These are phyloP conservation scores for Monotropa hypopitys DNA, from an alignment of 179 eudicot species.

Conservation along the genomic window DNA sequence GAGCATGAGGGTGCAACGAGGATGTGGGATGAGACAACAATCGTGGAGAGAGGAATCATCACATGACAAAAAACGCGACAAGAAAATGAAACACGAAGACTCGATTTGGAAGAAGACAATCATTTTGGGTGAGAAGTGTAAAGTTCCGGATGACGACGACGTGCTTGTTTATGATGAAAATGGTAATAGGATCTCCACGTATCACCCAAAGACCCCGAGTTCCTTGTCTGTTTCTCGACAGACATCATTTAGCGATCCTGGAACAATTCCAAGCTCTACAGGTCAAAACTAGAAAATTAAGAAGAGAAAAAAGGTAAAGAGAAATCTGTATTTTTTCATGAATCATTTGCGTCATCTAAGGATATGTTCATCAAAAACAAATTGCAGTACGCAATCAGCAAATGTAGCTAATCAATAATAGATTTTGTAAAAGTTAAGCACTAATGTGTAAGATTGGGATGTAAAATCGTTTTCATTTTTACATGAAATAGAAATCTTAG, in stretches of 20 bases:
- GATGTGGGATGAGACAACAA: slow-evolving; percentile 8
- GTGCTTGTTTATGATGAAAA: slow-evolving; percentile 21
- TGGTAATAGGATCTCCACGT: slow-evolving; percentile 26
- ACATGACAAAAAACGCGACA: slow-evolving; percentile 4
- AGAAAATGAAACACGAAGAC: slow-evolving; percentile 38
- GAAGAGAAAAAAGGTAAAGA: neutral
- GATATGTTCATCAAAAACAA: neutral
- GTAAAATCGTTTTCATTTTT: neutral
- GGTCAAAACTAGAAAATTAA: neutral
- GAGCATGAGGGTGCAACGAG: slow-evolving; percentile 33
- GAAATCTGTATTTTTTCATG: neutral
- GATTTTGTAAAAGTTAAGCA: neutral
- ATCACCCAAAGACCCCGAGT: slow-evolving; percentile 23
- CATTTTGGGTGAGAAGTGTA: slow-evolving; percentile 70
- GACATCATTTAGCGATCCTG: slow-evolving; percentile 13
- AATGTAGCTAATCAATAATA: neutral
- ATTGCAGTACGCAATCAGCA: neutral
- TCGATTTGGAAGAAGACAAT: slow-evolving; percentile 71
- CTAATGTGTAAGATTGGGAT: neutral
- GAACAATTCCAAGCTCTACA: slow-evolving; percentile 7
- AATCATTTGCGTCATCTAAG: neutral
- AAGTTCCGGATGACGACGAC: slow-evolving; percentile 46
- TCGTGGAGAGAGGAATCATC: slow-evolving; percentile 12
- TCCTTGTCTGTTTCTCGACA: slow-evolving; percentile 20
- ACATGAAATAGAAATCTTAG: neutral